Percentiles rank a stretch among this genome's conserved stretches.
phyloP scores from a whole-genome alignment of 371 early-diverging fungal species.

The Smittium mucronatum region DNA sequence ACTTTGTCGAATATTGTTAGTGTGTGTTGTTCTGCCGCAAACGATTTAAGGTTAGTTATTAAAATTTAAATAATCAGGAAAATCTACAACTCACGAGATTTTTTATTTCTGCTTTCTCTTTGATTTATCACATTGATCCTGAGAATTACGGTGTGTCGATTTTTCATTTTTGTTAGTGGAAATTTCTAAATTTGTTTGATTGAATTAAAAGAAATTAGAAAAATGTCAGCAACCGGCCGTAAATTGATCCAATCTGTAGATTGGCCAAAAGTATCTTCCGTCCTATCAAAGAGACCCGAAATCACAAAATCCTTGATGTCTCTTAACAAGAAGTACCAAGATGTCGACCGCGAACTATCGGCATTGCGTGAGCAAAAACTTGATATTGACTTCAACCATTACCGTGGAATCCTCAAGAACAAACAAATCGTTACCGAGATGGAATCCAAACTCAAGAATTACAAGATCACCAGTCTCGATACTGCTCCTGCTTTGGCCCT shows the following conservation, averaged over 20 bases:
- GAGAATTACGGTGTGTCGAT: too few relatives aligned
- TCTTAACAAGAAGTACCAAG: conserved; percentile 93
- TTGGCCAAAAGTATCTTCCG: conserved; percentile 74
- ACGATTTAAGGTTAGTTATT: too few relatives aligned
- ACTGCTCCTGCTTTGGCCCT: conserved; percentile 71
- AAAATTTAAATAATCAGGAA: too few relatives aligned
- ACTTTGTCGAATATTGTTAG: too few relatives aligned
- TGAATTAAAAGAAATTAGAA: conserved; percentile 1
- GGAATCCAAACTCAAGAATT: conserved; percentile 55
- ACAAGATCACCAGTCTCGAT: conserved; percentile 73
- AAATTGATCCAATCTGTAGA: conserved; percentile 46
- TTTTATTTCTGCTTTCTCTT: too few relatives aligned
- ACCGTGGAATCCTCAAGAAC: conserved; percentile 79
- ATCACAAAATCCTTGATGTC: conserved; percentile 70
- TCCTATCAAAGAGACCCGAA: conserved; percentile 71
- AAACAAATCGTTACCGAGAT: conserved; percentile 74
- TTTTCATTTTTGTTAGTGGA: too few relatives aligned
- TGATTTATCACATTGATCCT: too few relatives aligned
- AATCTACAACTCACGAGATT: too few relatives aligned
- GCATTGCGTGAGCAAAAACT: conserved; percentile 72
- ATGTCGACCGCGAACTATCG: conserved; percentile 62
- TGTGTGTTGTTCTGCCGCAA: too few relatives aligned
- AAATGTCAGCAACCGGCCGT: conserved; percentile 29
- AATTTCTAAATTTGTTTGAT: too few relatives aligned
- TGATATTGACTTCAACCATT: conserved; percentile 75